phyloP scores from a whole-genome alignment of 495 filamentous ascomycete species.

The Aspergillus egyptiacus region DNA sequence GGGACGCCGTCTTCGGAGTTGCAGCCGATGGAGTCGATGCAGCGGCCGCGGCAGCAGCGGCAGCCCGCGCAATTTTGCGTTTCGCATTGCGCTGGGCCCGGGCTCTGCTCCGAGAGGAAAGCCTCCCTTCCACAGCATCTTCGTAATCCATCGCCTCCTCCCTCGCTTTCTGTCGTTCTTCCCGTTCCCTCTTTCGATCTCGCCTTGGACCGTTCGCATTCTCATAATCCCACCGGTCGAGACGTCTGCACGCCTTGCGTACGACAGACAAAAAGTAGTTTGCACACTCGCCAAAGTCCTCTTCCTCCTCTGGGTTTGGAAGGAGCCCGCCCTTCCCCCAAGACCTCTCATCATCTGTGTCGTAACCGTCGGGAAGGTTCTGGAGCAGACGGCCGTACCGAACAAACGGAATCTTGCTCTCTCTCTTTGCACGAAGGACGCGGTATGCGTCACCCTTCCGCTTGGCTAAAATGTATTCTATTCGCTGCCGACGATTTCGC shows the following conservation, averaged over 20 bases:
- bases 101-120: conserved; percentile 19
- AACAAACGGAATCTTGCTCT: conserved; percentile 54
- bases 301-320: conserved; percentile 56
- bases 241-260: conserved; percentile 59
- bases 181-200: conserved; percentile 39
- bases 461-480: conserved; percentile 79
- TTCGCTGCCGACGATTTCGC: conserved; percentile 77
- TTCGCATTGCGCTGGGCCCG: conserved; percentile 27
- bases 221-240: conserved; percentile 66
- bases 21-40: conserved; percentile 21
- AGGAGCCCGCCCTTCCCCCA: conserved; percentile 63
- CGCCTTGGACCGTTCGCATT: conserved; percentile 44
- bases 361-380: conserved; percentile 63
- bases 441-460: conserved; percentile 57
- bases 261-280: conserved; percentile 65
- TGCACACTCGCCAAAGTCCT: conserved; percentile 77
- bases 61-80: conserved; percentile 33
- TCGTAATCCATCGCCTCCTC: conserved; percentile 18
- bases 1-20: conserved; percentile 17
- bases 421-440: conserved; percentile 53
- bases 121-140: conserved; percentile 12
- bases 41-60: conserved; percentile 21
- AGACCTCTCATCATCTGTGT: conserved; percentile 65
- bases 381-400: conserved; percentile 64
- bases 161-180: conserved; percentile 36